Percentiles rank a stretch among this genome's conserved stretches.
phyloP scores from a whole-genome alignment of 768 basidiomycete genomes.

The Tulasnella sp. region DNA sequence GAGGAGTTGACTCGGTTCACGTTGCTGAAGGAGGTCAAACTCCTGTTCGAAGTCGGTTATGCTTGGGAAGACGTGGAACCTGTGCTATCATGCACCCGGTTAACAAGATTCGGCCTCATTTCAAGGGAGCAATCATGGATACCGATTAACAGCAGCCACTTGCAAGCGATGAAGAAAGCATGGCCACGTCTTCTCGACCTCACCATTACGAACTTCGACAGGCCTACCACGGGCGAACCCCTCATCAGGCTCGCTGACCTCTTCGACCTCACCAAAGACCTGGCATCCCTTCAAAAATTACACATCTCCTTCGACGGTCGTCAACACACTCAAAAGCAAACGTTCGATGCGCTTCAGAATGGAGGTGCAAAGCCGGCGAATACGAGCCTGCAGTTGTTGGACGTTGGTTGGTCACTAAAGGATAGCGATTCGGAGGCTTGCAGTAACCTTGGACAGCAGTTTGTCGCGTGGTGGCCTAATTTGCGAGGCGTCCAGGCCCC shows the following conservation, averaged over 20 bases:
- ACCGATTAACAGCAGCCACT: not conserved
- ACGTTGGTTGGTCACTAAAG: not conserved
- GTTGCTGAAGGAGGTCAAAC: no score
- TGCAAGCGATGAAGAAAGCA: not conserved
- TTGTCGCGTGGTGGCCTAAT: not conserved
- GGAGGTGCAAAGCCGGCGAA: not conserved
- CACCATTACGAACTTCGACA: not conserved
- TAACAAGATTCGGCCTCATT: not conserved
- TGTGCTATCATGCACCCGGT: not conserved
- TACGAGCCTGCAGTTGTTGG: not conserved
- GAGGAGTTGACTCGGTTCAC: not conserved
- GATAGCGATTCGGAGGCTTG: not conserved
- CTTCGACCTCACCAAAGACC: not conserved
- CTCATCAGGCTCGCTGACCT: not conserved
- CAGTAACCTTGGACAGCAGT: not conserved
- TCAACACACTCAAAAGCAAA: not conserved
- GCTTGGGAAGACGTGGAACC: not conserved
- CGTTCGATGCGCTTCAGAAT: not conserved
- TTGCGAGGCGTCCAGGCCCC: not conserved
- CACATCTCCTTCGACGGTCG: not conserved
- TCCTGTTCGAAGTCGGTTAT: not conserved
- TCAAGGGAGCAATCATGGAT: not conserved
- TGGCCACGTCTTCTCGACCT: not conserved
- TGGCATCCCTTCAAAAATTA: not conserved
- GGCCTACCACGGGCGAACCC: not conserved